Evolutionary conservation across 1,284 basidiomycete genomes (phyloP), one percentile per base, ranked within the genome.

Genomic region (Pterula multifida): DNA sequence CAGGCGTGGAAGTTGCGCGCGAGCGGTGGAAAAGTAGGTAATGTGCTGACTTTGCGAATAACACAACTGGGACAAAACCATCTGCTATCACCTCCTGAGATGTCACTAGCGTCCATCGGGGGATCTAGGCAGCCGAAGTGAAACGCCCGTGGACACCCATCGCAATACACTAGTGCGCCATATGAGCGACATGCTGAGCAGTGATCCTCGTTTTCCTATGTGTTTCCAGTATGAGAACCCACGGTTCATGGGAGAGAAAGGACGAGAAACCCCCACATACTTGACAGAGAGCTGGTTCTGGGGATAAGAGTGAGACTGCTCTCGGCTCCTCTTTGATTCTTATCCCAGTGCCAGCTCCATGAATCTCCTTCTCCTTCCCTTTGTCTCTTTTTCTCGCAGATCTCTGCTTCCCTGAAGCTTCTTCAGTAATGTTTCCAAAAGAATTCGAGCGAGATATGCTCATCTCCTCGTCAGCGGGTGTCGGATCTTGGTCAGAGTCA

Each of bases 121-220:
- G 95, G 95, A 63, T 97, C 89, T 58, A 98, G 78, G 65, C 95
- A 99, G 76, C 85, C 84, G 54, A 98, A 82, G 67, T 99, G 95
- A 65, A 97, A 99, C 21, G 92, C 91, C 55, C 88, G 76, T 26
- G 95, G 90, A 63, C 96, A 99, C 12, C 94, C 93, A 63, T 98
- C 95, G 66, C 95, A 99, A 65, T 97, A 98, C 6, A 95, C 78
- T 53, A 94, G 72, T 22, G 80, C 76, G 51, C 93, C 88, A 51
- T 79, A 69, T 22, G 82, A 87, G 57, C 83, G 78, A 67, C 95
- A 98, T 1, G 90, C 79, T 49, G 92, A 94, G 65, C 94, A 98
- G 61, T 90, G 90, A 65, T 98, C 94, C 63, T 97, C 85, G 66
- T 98, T 98, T 55, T 67, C 68, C 50, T 81, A 69, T 4, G 39